Conservation (phyloP, 805 yeast genomes). For the Groenewaldozyma salmanticensis region DNA sequence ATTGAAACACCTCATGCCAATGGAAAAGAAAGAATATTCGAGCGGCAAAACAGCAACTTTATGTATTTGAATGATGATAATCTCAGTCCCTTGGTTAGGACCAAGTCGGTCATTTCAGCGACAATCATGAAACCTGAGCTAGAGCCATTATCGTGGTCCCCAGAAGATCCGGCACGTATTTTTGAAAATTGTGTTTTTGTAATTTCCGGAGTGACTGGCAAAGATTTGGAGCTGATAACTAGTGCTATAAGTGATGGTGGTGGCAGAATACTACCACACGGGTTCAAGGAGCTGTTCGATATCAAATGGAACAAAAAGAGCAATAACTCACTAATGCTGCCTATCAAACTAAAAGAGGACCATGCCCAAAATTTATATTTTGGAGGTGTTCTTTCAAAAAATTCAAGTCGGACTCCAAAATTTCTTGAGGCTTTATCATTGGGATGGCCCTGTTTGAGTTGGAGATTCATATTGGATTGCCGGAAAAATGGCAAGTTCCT, state of each 20-base stretch:
- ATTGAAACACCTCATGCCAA: no score
- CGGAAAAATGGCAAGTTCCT: conserved; percentile 24
- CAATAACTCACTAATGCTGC: background rate
- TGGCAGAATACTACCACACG: conserved; percentile 13
- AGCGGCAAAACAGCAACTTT: background rate
- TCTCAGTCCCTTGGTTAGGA: no score
- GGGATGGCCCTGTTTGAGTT: conserved; percentile 79
- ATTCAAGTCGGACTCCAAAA: conserved; percentile 56
- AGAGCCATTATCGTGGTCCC: no score
- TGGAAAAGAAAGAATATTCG: background rate
- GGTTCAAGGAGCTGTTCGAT: conserved; percentile 14
- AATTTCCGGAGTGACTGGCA: conserved; percentile 3
- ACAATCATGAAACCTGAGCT: background rate
- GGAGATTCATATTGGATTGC: conserved; percentile 45
- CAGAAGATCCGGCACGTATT: background rate
- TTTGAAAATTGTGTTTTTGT: background rate
- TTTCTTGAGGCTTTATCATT: conserved; percentile 67
- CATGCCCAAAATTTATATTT: conserved; percentile 53
- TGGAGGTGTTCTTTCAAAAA: conserved; percentile 56
- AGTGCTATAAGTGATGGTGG: conserved; percentile 12
- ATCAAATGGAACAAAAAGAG: conserved; percentile 5
- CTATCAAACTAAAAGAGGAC: conserved; percentile 48
- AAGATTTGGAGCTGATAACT: conserved; percentile 3
- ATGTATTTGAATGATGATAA: no score
- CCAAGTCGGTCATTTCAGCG: background rate